Evolutionary conservation across 2,329 filamentous ascomycete species (phyloP).

Genomic region (Onygena corvina): DNA sequence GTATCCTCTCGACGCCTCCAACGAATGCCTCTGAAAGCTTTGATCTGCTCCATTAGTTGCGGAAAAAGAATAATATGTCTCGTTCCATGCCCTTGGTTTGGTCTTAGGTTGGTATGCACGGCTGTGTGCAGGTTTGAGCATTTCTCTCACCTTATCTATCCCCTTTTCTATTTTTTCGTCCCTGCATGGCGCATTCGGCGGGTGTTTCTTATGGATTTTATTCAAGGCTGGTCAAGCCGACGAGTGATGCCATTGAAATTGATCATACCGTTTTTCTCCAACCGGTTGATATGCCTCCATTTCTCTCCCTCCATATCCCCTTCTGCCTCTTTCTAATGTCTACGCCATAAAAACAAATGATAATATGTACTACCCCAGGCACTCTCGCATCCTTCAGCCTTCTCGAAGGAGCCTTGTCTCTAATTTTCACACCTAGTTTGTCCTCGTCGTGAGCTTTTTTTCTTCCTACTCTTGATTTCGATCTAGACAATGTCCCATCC

Average conservation of each 20-base stretch:
- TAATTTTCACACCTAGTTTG: not conserved
- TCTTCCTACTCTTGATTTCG: constrained; percentile 1
- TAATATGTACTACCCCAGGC: constrained; percentile 3
- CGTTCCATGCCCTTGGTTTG: constrained; percentile 2
- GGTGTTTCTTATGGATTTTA: constrained; percentile 7
- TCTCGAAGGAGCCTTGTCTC: not conserved
- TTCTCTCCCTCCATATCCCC: not conserved
- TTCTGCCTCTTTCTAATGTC: no score
- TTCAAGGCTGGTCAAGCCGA: constrained; percentile 4
- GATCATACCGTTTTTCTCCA: constrained; percentile 2
- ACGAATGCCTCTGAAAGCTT: not conserved
- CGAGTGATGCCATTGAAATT: constrained; percentile 4
- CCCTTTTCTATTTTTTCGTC: constrained; percentile 1
- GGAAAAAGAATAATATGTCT: constrained; percentile 5
- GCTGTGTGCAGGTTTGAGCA: not conserved
- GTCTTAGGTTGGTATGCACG: constrained; percentile 5
- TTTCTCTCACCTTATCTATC: constrained; percentile 3
- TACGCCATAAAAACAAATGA: not conserved
- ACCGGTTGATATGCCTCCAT: not conserved
- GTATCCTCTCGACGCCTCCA: constrained; percentile 1
- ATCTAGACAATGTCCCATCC: not conserved
- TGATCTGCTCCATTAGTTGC: constrained; percentile 3
- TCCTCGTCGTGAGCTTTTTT: not conserved
- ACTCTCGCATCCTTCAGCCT: not conserved
- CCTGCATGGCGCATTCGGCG: constrained; percentile 7